Conservation (phyloP, 768 basidiomycete genomes). For the Tricholoma matsutake region DNA sequence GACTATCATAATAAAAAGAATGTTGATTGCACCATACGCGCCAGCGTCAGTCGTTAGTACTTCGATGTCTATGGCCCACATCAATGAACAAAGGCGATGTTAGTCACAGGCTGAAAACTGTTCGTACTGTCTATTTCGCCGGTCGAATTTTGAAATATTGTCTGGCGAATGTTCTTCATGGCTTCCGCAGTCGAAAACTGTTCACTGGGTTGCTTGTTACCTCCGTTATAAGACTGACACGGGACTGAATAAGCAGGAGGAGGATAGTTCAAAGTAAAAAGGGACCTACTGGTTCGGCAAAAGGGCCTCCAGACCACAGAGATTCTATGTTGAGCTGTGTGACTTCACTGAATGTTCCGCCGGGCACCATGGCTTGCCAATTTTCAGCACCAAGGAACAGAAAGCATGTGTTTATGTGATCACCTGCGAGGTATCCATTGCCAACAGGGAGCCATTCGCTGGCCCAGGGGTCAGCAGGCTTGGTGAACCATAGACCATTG, state of each 20-base stretch:
- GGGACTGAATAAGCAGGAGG: not conserved
- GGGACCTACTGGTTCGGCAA: slow-evolving; percentile 53
- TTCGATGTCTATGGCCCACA: slow-evolving; percentile 43
- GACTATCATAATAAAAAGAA: not conserved
- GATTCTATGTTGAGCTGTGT: slow-evolving; percentile 75
- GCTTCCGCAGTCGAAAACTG: slow-evolving; percentile 39
- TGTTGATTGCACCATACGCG: slow-evolving; percentile 51
- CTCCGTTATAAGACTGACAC: slow-evolving; percentile 62
- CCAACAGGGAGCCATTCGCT: slow-evolving; percentile 66
- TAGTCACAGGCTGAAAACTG: not conserved
- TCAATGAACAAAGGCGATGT: not conserved
- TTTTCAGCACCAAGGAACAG: not conserved
- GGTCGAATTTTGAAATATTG: slow-evolving; percentile 54
- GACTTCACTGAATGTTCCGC: slow-evolving; percentile 56
- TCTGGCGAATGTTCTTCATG: slow-evolving; percentile 51
- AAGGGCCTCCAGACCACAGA: slow-evolving; percentile 74
- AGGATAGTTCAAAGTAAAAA: not conserved
- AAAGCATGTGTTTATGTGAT: not conserved
- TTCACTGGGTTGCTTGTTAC: slow-evolving; percentile 53
- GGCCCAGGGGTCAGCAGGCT: slow-evolving; percentile 54
- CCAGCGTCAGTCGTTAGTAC: slow-evolving; percentile 52
- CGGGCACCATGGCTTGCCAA: slow-evolving; percentile 59
- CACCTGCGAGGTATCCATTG: slow-evolving; percentile 44
- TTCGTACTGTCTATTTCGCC: slow-evolving; percentile 57
- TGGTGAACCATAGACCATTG: slow-evolving; percentile 72